Base-by-base conservation (phyloP, 345 rosid genomes). In the Citrus glauca region DNA sequence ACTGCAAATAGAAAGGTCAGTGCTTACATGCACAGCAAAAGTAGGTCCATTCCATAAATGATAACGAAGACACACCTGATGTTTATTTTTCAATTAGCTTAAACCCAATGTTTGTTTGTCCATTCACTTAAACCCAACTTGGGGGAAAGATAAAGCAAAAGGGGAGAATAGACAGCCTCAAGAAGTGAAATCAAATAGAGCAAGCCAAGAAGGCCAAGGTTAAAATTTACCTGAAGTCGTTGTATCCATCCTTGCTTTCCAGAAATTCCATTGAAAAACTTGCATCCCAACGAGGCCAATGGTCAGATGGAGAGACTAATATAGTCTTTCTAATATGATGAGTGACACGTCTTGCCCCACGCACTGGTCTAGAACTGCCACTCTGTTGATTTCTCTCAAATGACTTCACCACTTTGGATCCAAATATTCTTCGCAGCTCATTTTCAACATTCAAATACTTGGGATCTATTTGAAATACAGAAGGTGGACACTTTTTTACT, bases 201-300 rank as follows among this genome's bases (percentile, higher is more conserved):
- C 32, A 24, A 60, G 8, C 35, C 53, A 60, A 59, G 30, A 30
- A 30, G 69, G 48, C 70, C 2, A 17, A 53, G 10, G 37, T 48
- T 32, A n/a, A 53, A n/a, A 57, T 67, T 81, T 78, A 94, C 98
- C 95, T 89, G 85, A 94, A 93, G 87, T 88, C 85, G 79, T 90
- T 84, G 83, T 60, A 79, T 30, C 93, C 90, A 59, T 88, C 95
- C 81, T 75, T 93, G 16, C 89, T 87, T 84, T 91, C 97, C 56
- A 93, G 85, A 85, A 91, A 82, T 61, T 93, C 98, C 97, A 94
- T 93, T 19, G 97, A 90, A 73, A 94, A 80, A 77, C 97, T 91
- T 48, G 94, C 92, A 77, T 94, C 98, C 97, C 97, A 94, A 4
- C 93, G 94, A 74, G 92, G 82, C 98, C 98, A 94, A 69, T 89